Percentiles rank a stretch among this genome's conserved stretches.
These are phyloP conservation scores for Parietichytrium sp. DNA, from an alignment of 108 stramenopile genomes.

Conservation along the genomic window DNA sequence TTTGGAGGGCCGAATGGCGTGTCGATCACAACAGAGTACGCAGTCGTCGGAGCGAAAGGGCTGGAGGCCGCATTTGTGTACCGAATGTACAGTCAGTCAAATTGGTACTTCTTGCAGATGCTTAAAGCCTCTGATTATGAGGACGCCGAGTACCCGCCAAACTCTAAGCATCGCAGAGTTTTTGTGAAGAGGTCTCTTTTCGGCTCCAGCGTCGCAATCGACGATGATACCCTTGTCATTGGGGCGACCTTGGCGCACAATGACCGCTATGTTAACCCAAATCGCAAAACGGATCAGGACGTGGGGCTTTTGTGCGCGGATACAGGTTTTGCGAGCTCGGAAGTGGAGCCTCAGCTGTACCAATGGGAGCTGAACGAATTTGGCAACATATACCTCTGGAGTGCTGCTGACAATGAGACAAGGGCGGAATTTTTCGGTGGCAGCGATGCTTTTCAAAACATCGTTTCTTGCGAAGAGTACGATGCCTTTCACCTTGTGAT, in stretches of 20 bases:
- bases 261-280: background rate
- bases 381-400: slow-evolving; percentile 14
- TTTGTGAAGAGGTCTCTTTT: slow-evolving; percentile 64
- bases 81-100: background rate
- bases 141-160: slow-evolving; percentile 60
- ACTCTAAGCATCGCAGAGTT: slow-evolving; percentile 5
- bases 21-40: slow-evolving; percentile 54
- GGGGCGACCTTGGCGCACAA: slow-evolving; percentile 57
- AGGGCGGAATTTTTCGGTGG: background rate
- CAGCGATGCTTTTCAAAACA: background rate
- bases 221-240: slow-evolving; percentile 52
- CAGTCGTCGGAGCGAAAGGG: slow-evolving; percentile 58
- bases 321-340: background rate
- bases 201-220: slow-evolving; percentile 63
- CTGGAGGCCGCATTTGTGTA: slow-evolving; percentile 60
- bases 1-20: slow-evolving; percentile 42
- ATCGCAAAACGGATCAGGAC: background rate
- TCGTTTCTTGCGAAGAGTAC: background rate
- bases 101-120: slow-evolving; percentile 20
- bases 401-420: background rate
- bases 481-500: slow-evolving; percentile 16
- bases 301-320: background rate
- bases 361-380: background rate
- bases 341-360: background rate
- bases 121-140: slow-evolving; percentile 58